These are phyloP conservation scores for Pyrus hybrid DNA, from an alignment of 331 rosid genomes.

Conservation along the genomic window DNA sequence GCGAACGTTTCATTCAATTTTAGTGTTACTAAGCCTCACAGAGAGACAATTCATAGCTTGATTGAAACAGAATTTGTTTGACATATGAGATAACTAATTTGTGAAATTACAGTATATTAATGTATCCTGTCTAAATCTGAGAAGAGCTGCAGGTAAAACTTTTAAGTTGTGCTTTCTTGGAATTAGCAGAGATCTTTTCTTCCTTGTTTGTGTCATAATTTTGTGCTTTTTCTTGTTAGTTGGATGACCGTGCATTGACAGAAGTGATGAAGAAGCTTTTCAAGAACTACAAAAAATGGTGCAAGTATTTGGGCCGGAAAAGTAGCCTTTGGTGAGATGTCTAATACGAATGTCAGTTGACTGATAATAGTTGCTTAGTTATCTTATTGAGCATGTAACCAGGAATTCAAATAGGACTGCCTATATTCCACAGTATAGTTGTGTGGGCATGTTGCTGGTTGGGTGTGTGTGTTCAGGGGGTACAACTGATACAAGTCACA, in stretches of 20 bases:
- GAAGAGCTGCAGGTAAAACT: not conserved
- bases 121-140: not conserved
- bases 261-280: constrained; percentile 99
- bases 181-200: not conserved
- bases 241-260: constrained; percentile 89
- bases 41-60: not conserved
- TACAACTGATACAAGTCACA: not conserved
- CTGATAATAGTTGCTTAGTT: constrained; percentile 7
- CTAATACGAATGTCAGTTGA: not conserved
- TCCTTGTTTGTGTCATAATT: constrained; percentile 20
- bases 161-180: not conserved
- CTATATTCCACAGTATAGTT: not conserved
- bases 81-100: not conserved
- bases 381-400: not conserved
- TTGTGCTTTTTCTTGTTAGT: constrained; percentile 41
- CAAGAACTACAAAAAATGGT: constrained; percentile 96
- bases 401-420: not conserved
- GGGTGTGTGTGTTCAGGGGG: not conserved
- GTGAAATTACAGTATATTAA: not conserved
- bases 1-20: not conserved
- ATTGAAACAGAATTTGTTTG: not conserved
- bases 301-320: constrained; percentile 95
- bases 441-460: not conserved
- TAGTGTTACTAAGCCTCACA: not conserved
- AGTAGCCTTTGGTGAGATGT: constrained; percentile 89